Base-by-base conservation (phyloP, 2,329 filamentous ascomycete species). In the Chaetothyriales sp. region DNA sequence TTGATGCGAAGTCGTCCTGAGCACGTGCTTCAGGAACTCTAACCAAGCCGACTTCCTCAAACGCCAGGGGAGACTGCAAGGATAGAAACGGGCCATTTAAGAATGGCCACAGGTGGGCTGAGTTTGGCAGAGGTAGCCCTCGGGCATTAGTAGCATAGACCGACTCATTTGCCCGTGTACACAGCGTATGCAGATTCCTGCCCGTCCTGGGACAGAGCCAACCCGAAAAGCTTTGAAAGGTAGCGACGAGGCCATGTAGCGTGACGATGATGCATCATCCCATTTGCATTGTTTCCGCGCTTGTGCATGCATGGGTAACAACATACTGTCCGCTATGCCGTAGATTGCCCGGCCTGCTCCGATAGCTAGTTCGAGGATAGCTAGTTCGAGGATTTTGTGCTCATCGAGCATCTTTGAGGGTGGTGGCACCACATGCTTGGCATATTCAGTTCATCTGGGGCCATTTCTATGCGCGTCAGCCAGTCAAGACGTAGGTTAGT, bases 1-100 rank as follows among this genome's bases (percentile, higher is more conserved):
- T 84, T 60, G 86, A 89, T 65, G 67, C 70, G 69, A 56, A 56
- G 20, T 54, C 55, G 5, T 10, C 33, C 15, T 40, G 15, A 40
- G 33, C 33, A 40, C 5, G 6, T 25, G 22, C 22, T 10, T 54
- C 20, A 37, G 29, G 13, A 13, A 48, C 18, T 22, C 19, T 25
- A 20, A 43, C 29, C 18, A 19, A 18, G 44, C 19, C 18, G 5
- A 13, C 18, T 46, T 46, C 19, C 44, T 20, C 33, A 40, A 10
- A 13, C 33, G 33, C 15, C 10, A 40, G 15, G 33, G 33, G 13
- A 40, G 33, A 40, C 33, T 15, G 15, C 33, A 40, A 5, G 33
- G 33, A 40, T 40, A 40, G 33, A 40, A 15, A 40, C 33, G 15
- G 33, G 33, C 33, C 13, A 40, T 40, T 15, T 40, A 40, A 40